Base-by-base conservation (phyloP, 768 basidiomycete genomes). In the Boletus rubescentipes region DNA sequence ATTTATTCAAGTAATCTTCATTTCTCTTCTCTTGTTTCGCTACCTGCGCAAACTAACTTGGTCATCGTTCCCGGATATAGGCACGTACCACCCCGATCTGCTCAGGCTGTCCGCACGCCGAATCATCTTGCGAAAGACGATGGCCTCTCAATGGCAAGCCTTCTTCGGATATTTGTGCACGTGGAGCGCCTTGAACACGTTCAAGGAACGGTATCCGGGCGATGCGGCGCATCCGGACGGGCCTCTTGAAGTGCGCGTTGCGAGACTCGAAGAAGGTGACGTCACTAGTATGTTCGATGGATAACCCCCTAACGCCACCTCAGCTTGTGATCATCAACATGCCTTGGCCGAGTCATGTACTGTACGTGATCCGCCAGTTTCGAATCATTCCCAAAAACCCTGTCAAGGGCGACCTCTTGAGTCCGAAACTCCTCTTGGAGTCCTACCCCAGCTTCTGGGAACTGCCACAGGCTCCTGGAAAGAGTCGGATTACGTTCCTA, bases 131-230 rank as follows among this genome's bases (percentile, higher is more conserved):
- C 75, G 69, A 20, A 82, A 81, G 60, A 72, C 65, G 36, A 81
- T 86, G 77, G 77, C 80, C n/a, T n/a, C n/a, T n/a, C n/a, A n/a
- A 0, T 89, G 86, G 87, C 75, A 78, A 12, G 82, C 82, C 51
- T 70, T 93, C 0, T 75, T 87, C 6, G 79, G 74, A 2, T 93
- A 91, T 64, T 73, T 93, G n/a, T 75, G 81, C 42, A 90, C 89
- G 0, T 86, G 80, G 75, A 89, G 86, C 61, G 73, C 88, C 2
- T 70, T 90, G 45, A 82, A 87, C 55, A 82, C 80, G 12, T 92
- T 80, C 67, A 80, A 83, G 55, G 85, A 87, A 57, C 63, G 62
- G 11, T 77, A 83, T 63, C 87, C 88, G 0, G 75, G 80, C 31
- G 87, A 91, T 61, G 54, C 49, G 12, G 59, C 64, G 41, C 66